A percentile compares a stretch with the other conserved stretches of the same genome.
These are phyloP conservation scores for Multifurca ochricompacta DNA, from an alignment of 768 basidiomycete species.

Conservation along the genomic window DNA sequence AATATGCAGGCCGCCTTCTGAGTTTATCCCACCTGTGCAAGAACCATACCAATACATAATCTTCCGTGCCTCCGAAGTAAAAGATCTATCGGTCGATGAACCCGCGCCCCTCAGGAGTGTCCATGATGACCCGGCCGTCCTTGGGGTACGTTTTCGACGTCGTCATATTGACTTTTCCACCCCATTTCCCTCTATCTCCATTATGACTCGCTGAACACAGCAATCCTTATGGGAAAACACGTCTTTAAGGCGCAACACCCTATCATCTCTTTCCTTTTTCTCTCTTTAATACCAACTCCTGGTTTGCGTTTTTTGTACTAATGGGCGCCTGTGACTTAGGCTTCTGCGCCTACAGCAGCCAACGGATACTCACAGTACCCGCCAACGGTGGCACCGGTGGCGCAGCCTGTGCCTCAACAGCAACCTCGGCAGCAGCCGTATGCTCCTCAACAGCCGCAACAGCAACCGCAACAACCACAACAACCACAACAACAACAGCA, in stretches of 20 bases:
- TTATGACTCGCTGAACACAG: constrained; percentile 34
- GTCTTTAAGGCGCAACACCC: constrained; percentile 38
- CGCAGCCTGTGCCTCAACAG: constrained; percentile 22
- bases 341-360: constrained; percentile 38
- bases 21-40: constrained; percentile 78
- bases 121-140: constrained; percentile 78
- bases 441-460: constrained; percentile 21
- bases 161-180: constrained; percentile 15
- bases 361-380: constrained; percentile 22
- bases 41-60: constrained; percentile 87
- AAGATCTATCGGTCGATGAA: constrained; percentile 82
- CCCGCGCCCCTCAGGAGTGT: constrained; percentile 49
- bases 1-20: constrained; percentile 51
- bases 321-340: constrained; percentile 28
- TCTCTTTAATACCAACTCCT: constrained; percentile 37
- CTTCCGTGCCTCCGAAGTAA: constrained; percentile 85
- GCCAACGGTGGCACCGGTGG: constrained; percentile 22
- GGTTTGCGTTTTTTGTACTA: background rate
- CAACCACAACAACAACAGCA: constrained; percentile 18
- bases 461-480: constrained; percentile 8
- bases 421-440: constrained; percentile 22
- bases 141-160: constrained; percentile 48
- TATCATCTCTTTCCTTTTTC: constrained; percentile 58
- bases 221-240: constrained; percentile 39
- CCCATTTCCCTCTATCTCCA: constrained; percentile 9